These are phyloP conservation scores for Chlamydomonas schloesseri DNA, from an alignment of 139 green algal species.

Conservation along the genomic window DNA sequence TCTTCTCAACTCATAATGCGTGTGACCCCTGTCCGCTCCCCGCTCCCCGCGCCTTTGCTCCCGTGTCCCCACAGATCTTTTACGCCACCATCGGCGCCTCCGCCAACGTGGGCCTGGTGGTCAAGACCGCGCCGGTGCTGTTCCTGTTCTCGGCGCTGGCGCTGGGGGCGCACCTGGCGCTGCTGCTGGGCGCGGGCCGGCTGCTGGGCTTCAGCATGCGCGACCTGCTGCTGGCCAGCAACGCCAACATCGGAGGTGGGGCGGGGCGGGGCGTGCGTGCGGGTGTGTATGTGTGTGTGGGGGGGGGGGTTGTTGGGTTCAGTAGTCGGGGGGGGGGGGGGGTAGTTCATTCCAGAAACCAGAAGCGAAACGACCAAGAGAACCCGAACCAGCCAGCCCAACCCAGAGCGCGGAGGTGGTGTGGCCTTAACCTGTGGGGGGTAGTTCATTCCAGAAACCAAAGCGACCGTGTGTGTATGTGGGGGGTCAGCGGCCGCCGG, in stretches of 20 bases:
- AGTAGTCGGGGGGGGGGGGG: too few species aligned
- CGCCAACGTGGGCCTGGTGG: slow-evolving; percentile 80
- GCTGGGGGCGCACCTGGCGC: slow-evolving; percentile 62
- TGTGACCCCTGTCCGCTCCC: too few species aligned
- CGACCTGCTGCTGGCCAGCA: slow-evolving; percentile 87
- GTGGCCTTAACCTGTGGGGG: too few species aligned
- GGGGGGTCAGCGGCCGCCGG: too few species aligned
- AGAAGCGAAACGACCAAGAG: too few species aligned
- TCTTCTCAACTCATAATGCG: too few species aligned
- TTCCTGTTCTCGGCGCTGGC: slow-evolving; percentile 88
- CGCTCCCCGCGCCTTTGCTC: too few species aligned
- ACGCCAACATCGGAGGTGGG: slow-evolving; percentile 90
- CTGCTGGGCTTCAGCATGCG: slow-evolving; percentile 68
- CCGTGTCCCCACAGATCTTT: slow-evolving; percentile 88
- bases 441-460: too few species aligned
- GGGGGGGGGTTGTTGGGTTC: not conserved
- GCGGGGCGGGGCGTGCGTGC: not conserved
- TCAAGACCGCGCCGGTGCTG: slow-evolving; percentile 84
- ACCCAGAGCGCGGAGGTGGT: too few species aligned
- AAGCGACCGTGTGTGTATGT: too few species aligned
- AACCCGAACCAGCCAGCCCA: too few species aligned
- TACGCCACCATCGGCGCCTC: slow-evolving; percentile 90
- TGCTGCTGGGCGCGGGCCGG: slow-evolving; percentile 74
- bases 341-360: too few species aligned
- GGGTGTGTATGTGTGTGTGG: not conserved